phyloP scores from a whole-genome alignment of 2,329 filamentous ascomycete species.

The Cadophora sp. region DNA sequence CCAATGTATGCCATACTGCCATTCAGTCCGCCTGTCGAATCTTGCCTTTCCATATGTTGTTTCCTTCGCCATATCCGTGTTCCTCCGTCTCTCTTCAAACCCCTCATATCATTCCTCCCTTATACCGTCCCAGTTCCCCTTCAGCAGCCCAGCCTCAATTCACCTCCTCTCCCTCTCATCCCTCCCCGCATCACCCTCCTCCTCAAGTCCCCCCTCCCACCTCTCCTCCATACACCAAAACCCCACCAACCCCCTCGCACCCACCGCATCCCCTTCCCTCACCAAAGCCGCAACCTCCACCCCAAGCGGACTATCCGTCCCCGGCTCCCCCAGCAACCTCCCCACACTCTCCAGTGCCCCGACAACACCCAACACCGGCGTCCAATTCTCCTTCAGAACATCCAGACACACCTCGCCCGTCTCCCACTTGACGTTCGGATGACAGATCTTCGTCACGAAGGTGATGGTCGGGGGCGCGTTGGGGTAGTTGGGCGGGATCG shows the following conservation, averaged over 20 bases:
- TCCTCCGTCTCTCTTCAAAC: background rate
- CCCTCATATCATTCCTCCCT: background rate
- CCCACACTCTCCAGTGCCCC: conserved; percentile 76
- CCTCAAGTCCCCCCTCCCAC: conserved; percentile 50
- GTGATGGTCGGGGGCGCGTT: conserved; percentile 75
- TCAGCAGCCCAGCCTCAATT: background rate
- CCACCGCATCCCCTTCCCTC: conserved; percentile 68
- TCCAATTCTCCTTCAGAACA: conserved; percentile 80
- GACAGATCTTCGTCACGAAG: conserved; percentile 85
- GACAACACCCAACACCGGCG: conserved; percentile 82
- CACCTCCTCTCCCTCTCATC: background rate
- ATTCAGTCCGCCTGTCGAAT: background rate
- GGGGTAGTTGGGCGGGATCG: conserved; percentile 80
- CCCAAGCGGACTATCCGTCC: conserved; percentile 78
- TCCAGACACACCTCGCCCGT: conserved; percentile 96
- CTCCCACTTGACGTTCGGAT: conserved; percentile 77
- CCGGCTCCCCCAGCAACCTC: conserved; percentile 71
- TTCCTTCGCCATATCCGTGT: background rate
- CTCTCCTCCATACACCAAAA: conserved; percentile 68
- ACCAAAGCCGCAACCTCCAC: conserved; percentile 78
- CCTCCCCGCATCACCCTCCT: conserved; percentile 11
- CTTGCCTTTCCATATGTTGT: background rate
- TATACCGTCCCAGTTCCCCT: background rate
- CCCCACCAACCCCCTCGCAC: conserved; percentile 72
- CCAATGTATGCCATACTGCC: background rate